Evolutionary conservation across 805 yeast species (phyloP), one percentile per base, ranked within the genome.

Genomic region (Nakazawaea holstii): DNA sequence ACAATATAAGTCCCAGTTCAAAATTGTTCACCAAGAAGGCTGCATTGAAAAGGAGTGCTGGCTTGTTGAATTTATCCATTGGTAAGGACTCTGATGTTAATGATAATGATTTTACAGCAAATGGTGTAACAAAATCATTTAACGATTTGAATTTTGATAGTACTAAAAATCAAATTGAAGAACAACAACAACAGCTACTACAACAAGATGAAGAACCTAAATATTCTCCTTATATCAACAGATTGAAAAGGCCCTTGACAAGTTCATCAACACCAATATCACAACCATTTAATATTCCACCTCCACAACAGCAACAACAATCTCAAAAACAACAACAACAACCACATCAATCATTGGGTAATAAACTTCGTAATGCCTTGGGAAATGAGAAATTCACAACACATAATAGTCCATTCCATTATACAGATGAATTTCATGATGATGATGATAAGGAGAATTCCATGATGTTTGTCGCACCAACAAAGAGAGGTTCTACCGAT

Each of bases 41-140:
- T 2, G 58, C 64, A 0, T 50, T 77, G 33, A 71, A 80, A 51
- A 67, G 83, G 61, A 75, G 81, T 65, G 75, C 70, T 1, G 81
- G 80, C 1, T 61, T 76, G 8, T 56, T 78, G 51, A 77, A 78
- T 47, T 54, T 78, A 43, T 74, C 80, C 10, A 57, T 76, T 20
- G 76, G 71, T 39, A 67, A 61, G 42, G 55, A 46, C 8, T 43
- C 41, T 24, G 24, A 20, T 20, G 24, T 20, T 20, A 47, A 44
- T 15, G 46, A 46, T 27, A 45, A 39, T 17, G 51, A 24, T 39
- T 42, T 37, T 13, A 39, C 32, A 29, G 43, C 53, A 38, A 51
- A 51, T 37, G 59, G 62, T 49, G 56, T 64, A 49, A 52, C 68
- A 43, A 56, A 62, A 53, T 57, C 68, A n/a, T 63, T 65, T 43